phyloP scores from a whole-genome alignment of 495 filamentous ascomycete species.

The Penicillium arizonense region DNA sequence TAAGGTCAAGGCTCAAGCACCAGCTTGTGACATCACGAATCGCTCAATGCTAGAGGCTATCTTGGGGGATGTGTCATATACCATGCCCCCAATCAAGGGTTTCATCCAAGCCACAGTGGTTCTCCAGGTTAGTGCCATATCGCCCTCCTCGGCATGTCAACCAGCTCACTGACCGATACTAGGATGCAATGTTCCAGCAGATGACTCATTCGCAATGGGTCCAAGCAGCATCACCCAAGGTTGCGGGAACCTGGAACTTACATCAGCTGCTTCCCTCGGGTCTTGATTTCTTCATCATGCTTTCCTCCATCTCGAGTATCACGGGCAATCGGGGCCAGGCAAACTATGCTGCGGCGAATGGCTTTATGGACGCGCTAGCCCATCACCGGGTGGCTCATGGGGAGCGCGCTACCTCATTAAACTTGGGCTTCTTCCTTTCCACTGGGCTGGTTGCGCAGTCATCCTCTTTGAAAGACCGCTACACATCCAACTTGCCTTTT shows the following conservation, averaged over 20 bases:
- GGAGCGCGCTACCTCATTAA: neutral
- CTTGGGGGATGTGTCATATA: neutral
- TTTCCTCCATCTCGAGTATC: conserved; percentile 29
- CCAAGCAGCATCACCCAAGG: conserved; percentile 3
- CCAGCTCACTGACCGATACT: neutral
- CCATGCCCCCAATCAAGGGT: conserved; percentile 48
- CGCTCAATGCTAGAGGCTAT: neutral
- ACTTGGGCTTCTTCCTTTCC: no score
- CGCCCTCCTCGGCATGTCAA: no score
- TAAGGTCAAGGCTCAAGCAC: neutral
- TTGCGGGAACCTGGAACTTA: conserved; percentile 10
- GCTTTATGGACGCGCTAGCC: conserved; percentile 44
- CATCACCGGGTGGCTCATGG: conserved; percentile 29
- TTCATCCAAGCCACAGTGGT: conserved; percentile 43
- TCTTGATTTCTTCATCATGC: conserved; percentile 48
- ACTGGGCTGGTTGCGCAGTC: no score
- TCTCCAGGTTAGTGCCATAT: no score
- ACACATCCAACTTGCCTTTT: no score
- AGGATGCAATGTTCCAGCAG: conserved; percentile 6
- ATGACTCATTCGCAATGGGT: conserved; percentile 8
- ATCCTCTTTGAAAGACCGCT: no score
- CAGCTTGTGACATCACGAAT: conserved; percentile 2
- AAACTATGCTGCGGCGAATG: conserved; percentile 42
- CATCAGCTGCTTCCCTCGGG: neutral
- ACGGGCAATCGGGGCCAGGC: conserved; percentile 36